Evolutionary conservation across 2,329 filamentous ascomycete species (phyloP), one percentile per base, ranked within the genome.

Genomic region (Thermoascus crustaceus): DNA sequence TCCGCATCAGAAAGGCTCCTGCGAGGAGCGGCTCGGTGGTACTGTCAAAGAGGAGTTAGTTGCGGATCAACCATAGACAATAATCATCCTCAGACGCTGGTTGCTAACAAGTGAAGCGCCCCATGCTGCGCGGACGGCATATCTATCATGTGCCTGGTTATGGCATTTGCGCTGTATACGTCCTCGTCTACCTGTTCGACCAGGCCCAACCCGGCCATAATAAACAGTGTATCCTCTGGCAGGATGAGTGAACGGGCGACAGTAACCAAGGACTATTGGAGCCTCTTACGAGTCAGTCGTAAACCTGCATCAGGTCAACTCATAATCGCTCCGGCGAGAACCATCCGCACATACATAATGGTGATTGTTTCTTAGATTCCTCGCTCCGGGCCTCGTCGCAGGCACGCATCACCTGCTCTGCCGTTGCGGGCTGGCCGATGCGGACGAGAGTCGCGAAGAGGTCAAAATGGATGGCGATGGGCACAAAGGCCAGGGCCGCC

Each of bases 61-160:
- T 17, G n/a, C n/a, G n/a, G n/a, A 9, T 44, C 5, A 34, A 33
- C 22, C 18, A n/a, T 1, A n/a, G 19, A 21, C 5, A 4, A 4
- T 3, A 7, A 16, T 14, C 17, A 35, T 26, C 29, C 26, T 6
- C 1, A 32, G 7, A 7, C 10, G 9, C 7, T 18, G 19, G 20
- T 7, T 8, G 41, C 54, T 37, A 31, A 60, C 58, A 62, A 62
- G 35, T 63, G 59, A 22, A 62, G 33, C 17, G 53, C 57, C 8
- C 59, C 60, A 45, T 62, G 54, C 31, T 55, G 50, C 2, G 58
- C 48, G 0, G 57, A 60, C 1, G 58, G 57, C 39, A 53, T 53
- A n/a, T 38, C 40, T 3, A 50, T 49, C 50, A 61, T 50, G 41
- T 60, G 58, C 17, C 38, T 46, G 4, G 59, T 62, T 23, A 60